Evolutionary conservation across 2,329 filamentous ascomycete species (phyloP).

Genomic region (Nemania serpens): DNA sequence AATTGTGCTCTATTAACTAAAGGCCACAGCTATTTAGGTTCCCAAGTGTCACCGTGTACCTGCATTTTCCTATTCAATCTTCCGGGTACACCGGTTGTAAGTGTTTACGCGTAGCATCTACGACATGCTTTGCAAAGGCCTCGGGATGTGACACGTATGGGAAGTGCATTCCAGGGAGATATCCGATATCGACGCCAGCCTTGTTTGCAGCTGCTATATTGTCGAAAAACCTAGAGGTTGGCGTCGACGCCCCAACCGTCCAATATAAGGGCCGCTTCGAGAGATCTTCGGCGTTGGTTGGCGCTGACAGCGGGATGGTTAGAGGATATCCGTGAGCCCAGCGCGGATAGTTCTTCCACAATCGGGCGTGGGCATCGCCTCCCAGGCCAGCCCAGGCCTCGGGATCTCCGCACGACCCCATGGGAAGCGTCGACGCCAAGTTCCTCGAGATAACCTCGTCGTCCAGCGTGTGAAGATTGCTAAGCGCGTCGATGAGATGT

Average conservation of each 20-base stretch:
- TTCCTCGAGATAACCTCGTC: constrained; percentile 21
- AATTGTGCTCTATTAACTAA: too few species aligned
- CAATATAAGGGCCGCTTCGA: constrained; percentile 19
- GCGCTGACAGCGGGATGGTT: constrained; percentile 17
- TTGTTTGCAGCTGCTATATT: constrained; percentile 25
- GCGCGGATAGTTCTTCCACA: constrained; percentile 28
- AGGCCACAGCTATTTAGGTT: too few species aligned
- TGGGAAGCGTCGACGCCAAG: background rate
- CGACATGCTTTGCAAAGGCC: constrained; percentile 23
- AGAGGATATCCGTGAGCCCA: constrained; percentile 28
- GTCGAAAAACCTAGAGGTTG: constrained; percentile 18
- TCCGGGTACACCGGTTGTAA: background rate
- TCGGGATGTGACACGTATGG: constrained; percentile 25
- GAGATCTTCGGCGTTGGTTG: constrained; percentile 10
- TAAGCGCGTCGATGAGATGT: constrained; percentile 13
- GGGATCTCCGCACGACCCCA: constrained; percentile 9
- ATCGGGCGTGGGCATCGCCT: constrained; percentile 16
- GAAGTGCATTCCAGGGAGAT: constrained; percentile 25
- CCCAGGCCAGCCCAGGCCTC: constrained; percentile 25
- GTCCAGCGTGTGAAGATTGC: constrained; percentile 10
- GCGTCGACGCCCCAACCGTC: constrained; percentile 26
- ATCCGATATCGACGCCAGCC: constrained; percentile 18
- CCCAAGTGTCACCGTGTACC: too few species aligned
- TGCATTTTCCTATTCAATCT: background rate
- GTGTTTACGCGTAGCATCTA: constrained; percentile 18